Base-by-base conservation (phyloP, 495 filamentous ascomycete species). In the Podospora conica region DNA sequence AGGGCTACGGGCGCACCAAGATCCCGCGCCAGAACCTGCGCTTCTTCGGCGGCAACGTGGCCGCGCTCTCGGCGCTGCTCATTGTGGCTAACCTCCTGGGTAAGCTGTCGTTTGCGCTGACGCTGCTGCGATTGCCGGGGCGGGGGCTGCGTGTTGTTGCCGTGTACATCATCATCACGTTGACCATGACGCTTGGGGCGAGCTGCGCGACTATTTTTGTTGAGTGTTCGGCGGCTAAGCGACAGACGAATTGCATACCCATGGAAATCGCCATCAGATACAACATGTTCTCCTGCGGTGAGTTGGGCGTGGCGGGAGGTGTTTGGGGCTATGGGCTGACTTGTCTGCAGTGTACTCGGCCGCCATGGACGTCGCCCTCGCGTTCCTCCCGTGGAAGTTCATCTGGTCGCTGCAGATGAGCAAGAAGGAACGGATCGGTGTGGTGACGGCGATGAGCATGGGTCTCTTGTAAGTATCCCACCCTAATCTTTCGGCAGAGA, bases 401-500 rank as follows among this genome's bases (percentile, higher is more conserved):
- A 70, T 79, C 4, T 76, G 71, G 73, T 66, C 57, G 9, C 64
- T 75, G 18, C 65, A 75, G 57, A 75, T 79, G 75, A 71, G 69
- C 23, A 73, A 61, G 25, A 71, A 70, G 27, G 77, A 78, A 66
- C 75, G 71, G 64, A 61, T 77, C 23, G 77, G 77, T 7, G 76
- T 79, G 4, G 72, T 65, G 11, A 20, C 76, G 7, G 76, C 74
- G 3, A 79, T 79, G 77, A 78, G 73, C 64, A 75, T 79, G 70
- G 77, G 77, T 9, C 60, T 79, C 11, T 76, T 80, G 78, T 80
- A 63, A 59, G 79, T 70, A 1, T 23, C 58, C 22, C 61, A 55
- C 56, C 24, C 58, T n/a, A n/a, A n/a, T n/a, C n/a, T n/a, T n/a
- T n/a, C n/a, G n/a, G n/a, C n/a, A n/a, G n/a, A n/a, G 20, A 54